Conservation (phyloP, 805 yeast species). For the Teunomyces aglyptinius region DNA sequence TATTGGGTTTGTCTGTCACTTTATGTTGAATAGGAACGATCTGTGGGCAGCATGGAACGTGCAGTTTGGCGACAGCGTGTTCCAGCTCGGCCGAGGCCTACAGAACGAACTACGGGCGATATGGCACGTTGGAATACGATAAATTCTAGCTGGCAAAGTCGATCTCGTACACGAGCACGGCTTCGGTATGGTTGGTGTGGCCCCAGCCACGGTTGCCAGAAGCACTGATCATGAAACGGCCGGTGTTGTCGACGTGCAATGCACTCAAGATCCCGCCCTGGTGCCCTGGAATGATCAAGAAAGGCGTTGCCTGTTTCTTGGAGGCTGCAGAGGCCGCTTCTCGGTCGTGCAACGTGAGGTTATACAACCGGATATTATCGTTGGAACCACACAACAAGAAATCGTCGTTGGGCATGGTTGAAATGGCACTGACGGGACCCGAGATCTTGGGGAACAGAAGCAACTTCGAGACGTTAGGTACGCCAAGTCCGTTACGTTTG, state of each 20-base stretch:
- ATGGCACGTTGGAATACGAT: conserved; percentile 1
- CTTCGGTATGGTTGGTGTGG: conserved; percentile 74
- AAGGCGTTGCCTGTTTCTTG: conserved; percentile 59
- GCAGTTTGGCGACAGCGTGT: not conserved
- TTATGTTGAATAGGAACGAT: conserved; percentile 21
- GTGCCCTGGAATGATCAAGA: conserved; percentile 91
- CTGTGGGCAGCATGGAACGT: not conserved
- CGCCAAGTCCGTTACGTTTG: conserved; percentile 18
- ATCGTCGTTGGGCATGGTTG: conserved; percentile 75
- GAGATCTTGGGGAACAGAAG: conserved; percentile 80
- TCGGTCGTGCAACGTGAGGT: conserved; percentile 50
- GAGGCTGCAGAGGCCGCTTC: conserved; percentile 20
- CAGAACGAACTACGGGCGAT: conserved; percentile 1
- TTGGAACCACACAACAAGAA: conserved; percentile 84
- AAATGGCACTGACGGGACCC: conserved; percentile 84
- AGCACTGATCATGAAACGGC: conserved; percentile 83
- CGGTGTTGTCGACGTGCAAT: conserved; percentile 79
- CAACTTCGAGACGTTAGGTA: conserved; percentile 52
- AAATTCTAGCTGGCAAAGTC: conserved; percentile 34
- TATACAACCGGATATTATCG: conserved; percentile 87
- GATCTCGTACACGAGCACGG: conserved; percentile 79
- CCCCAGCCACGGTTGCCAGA: conserved; percentile 96
- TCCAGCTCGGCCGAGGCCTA: not conserved
- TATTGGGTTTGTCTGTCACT: conserved; percentile 38
- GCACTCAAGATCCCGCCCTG: conserved; percentile 87